These are phyloP conservation scores for Flaveria brownii DNA, from an alignment of 129 eudicot species.

Conservation along the genomic window DNA sequence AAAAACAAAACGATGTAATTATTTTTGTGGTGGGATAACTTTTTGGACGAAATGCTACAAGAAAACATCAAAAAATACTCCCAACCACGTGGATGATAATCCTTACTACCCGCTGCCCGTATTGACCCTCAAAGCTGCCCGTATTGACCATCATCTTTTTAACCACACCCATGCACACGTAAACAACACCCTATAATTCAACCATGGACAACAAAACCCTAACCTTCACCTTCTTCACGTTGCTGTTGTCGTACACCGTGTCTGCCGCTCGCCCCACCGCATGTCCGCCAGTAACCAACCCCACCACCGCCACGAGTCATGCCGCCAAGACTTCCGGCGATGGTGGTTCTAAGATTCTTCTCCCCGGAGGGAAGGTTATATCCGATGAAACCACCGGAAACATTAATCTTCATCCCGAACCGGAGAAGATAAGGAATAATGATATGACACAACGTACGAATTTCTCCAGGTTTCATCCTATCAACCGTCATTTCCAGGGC, in stretches of 20 bases:
- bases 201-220: conserved; percentile 28
- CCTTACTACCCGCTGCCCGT: conserved; percentile 23
- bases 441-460: conserved; percentile 24
- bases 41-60: neutral
- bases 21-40: neutral
- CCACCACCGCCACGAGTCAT: neutral
- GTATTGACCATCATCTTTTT: conserved; percentile 29
- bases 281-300: conserved; percentile 10
- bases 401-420: neutral
- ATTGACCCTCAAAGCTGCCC: conserved; percentile 18
- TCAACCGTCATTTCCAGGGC: conserved; percentile 46
- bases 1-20: neutral
- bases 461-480: conserved; percentile 41
- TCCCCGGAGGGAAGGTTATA: neutral
- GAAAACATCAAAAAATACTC: neutral
- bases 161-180: conserved; percentile 16
- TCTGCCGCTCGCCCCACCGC: conserved; percentile 34
- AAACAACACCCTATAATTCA: neutral
- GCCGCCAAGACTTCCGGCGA: neutral
- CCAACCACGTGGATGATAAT: conserved; percentile 38
- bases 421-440: conserved; percentile 11
- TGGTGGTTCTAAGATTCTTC: conserved; percentile 7
- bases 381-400: conserved; percentile 6
- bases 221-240: conserved; percentile 32
- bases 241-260: conserved; percentile 26